Evolutionary conservation across 352 stramenopile genomes (phyloP).

Genomic region (Thalassiosira exigua): DNA sequence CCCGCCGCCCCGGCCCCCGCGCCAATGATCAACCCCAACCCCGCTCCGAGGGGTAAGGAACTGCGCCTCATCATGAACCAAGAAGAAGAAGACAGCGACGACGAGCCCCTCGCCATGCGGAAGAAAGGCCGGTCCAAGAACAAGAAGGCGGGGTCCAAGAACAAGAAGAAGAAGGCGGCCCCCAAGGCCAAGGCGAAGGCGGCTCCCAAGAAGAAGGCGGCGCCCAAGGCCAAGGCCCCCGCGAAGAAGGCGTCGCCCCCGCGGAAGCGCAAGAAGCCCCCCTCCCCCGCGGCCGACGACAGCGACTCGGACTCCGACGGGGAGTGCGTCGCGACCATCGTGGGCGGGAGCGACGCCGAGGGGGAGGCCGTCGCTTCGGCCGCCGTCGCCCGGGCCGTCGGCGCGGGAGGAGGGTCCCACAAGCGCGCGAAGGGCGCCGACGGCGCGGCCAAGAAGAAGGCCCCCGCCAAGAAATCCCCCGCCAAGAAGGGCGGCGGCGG

Average conservation of each 20-base stretch:
- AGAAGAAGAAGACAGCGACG: slow-evolving; percentile 24
- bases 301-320: slow-evolving; percentile 46
- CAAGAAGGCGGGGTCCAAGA: slow-evolving; percentile 12
- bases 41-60: slow-evolving; percentile 52
- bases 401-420: slow-evolving; percentile 23
- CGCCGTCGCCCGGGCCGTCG: slow-evolving; percentile 36
- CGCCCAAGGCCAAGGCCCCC: slow-evolving; percentile 15
- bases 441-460: slow-evolving; percentile 24
- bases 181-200: slow-evolving; percentile 36
- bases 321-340: slow-evolving; percentile 37
- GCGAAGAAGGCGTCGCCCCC: slow-evolving; percentile 15
- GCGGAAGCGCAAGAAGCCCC: slow-evolving; percentile 47
- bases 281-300: slow-evolving; percentile 21
- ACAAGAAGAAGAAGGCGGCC: slow-evolving; percentile 33
- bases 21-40: slow-evolving; percentile 31
- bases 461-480: slow-evolving; percentile 12
- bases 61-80: slow-evolving; percentile 41
- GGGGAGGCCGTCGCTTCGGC: slow-evolving; percentile 41
- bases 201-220: background rate
- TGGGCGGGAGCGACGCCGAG: slow-evolving; percentile 45
- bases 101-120: slow-evolving; percentile 31
- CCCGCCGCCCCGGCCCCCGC: slow-evolving; percentile 15
- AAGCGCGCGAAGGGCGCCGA: slow-evolving; percentile 27
- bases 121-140: slow-evolving; percentile 18
- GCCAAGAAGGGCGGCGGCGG: slow-evolving; percentile 13